Evolutionary conservation across 148 eudicot genomes (phyloP), one percentile per base, ranked within the genome.

Genomic region (Rheum nobile): DNA sequence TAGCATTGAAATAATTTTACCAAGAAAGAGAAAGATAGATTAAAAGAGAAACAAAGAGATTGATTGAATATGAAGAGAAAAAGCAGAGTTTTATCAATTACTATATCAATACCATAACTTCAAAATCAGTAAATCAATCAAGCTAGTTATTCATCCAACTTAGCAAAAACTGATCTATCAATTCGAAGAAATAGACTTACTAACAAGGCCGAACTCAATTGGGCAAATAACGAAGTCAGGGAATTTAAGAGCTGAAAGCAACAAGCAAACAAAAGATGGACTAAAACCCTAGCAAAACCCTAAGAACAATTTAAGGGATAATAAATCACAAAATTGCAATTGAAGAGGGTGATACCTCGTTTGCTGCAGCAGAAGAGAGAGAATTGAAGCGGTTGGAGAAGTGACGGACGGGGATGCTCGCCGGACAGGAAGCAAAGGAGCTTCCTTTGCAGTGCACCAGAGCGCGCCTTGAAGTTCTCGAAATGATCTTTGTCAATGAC

Each of bases 261-360:
- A 22, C 31, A 32, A 19, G 38, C 10, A 17, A 61, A 39, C 29
- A 54, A 31, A 19, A 63, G n/a, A 61, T n/a, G 38, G 39, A 8
- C 37, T 79, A 54, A 86, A 84, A 83, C 84, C 88, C 83, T 71
- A 73, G 48, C 32, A 76, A 85, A 85, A 82, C 85, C 87, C 83
- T 61, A 54, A 52, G 13, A 48, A 35, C 54, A 1, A 55, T 32
- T 52, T 10, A 70, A 0, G 43, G 75, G 24, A 17, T 71, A 13
- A 39, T 8, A 39, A 24, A 22, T 26, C n/a, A 21, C 9, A 22
- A 71, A 6, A 19, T 71, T 41, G 48, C 28, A 71, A 71, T 38
- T 39, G 73, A 14, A 41, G 29, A 43, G 39, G 31, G 3, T 41
- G 67, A 17, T 76, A 92, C 93, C 91, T 90, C 85, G 79, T 28